Base-by-base conservation (phyloP, 495 filamentous ascomycete genomes). In the Xylaria acuta region DNA sequence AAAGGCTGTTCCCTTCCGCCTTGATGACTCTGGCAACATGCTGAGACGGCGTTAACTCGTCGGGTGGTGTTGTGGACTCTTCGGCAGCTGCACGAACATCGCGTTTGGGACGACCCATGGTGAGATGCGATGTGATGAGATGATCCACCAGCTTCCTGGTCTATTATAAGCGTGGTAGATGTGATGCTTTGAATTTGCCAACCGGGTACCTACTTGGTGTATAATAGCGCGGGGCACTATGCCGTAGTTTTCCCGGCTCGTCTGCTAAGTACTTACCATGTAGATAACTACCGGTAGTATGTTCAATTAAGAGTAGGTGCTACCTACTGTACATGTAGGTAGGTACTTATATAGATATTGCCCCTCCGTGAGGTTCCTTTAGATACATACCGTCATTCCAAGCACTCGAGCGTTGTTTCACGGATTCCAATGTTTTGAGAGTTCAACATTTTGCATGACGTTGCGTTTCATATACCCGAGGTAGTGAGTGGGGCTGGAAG, bases 1-100 rank as follows among this genome's bases (percentile, higher is more conserved):
- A 98, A 36, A 97, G 86, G 78, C 91, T 95, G 81, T 97, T 97
- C 70, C 96, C 96, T 71, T 94, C 90, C 59, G 90, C 92, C 78
- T 94, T 92, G 78, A 92, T 79, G 63, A 96, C 89, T 27, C 89
- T 91, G 9, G 92, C 91, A 73, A 98, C 90, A 32, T 84, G 84
- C 67, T 97, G 92, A 25, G 85, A 85, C 12, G 83, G 68, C 2
- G 89, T 82, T 43, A 98, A 85, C 41, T 87, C 83, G 69, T 87
- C 82, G 5, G 94, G 93, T 2, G 95, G 95, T 22, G 90, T 91
- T 56, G 87, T 82, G 0, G 93, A 95, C 77, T 91, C 89, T 77
- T 93, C 88, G 30, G 90, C 91, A 32, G 92, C 92, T 18, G 92
- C 92, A 56, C 89, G 85, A 27, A 95, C 78, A 72, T 90, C 90